Base-by-base conservation (phyloP, 1,139 yeast genomes). In the Saccharomyces hybrid region DNA sequence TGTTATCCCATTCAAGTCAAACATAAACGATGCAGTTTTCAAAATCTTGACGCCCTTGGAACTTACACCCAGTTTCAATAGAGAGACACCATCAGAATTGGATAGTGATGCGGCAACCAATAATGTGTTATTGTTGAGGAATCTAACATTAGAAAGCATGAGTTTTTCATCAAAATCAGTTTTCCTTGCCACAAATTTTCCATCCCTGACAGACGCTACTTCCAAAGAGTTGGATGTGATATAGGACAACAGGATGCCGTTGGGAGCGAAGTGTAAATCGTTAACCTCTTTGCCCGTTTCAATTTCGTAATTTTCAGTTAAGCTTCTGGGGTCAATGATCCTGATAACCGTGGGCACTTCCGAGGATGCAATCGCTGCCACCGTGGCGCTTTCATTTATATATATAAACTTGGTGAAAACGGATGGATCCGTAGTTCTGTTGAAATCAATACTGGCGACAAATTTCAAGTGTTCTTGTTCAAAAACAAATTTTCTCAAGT, bases 311-410 rank as follows among this genome's bases (percentile, higher is more conserved):
- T 73, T 74, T 58, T 75, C 78, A 50, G 78, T 81, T 58, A 86
- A 70, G 32, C 78, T 73, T n/a, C 73, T 77, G 1, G 87, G 85
- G 60, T 83, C 80, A 58, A 85, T 79, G 41, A 85, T 71, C 59
- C 79, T 78, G 32, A 86, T 72, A 3, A 78, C 70, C 0, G 88
- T 80, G 1, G 91, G 90, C 5, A 64, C 54, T 6, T 61, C 74
- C 2, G 89, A 82, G 27, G 88, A 82, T 64, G 86, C 83, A 55
- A 84, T 74, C 13, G 82, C 83, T 1, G 86, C 90, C 7, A 80
- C 71, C 0, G 79, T 65, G 29, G 79, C 81, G 66, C 83, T 82
- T 25, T 74, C 70, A 0, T 88, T 73, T 46, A 86, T 66, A 38
- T 75, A 73, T 11, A 84, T 76, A 32, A 78, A 69, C 64, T 84